These are phyloP conservation scores for Boletus reticulatus DNA, from an alignment of 768 basidiomycete species.

Conservation along the genomic window DNA sequence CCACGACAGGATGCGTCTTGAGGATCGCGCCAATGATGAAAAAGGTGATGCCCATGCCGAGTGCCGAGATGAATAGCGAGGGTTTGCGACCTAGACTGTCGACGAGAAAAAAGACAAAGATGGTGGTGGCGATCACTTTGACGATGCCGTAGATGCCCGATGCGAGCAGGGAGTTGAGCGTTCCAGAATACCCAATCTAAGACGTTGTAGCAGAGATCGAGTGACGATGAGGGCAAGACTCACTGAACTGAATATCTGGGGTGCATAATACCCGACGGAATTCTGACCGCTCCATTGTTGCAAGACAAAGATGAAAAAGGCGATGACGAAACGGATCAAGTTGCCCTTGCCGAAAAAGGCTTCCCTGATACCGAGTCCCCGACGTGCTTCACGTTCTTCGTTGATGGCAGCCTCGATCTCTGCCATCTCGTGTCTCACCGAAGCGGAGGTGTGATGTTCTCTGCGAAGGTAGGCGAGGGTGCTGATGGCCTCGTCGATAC, in stretches of 20 bases:
- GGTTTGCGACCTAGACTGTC: slow-evolving; percentile 68
- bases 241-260: slow-evolving; percentile 69
- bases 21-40: slow-evolving; percentile 84
- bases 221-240: not conserved
- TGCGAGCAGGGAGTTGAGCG: slow-evolving; percentile 61
- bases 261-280: slow-evolving; percentile 74
- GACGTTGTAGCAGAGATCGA: not conserved
- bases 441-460: slow-evolving; percentile 39
- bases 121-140: slow-evolving; percentile 61
- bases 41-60: slow-evolving; percentile 79
- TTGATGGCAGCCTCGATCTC: slow-evolving; percentile 80
- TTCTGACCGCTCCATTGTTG: slow-evolving; percentile 89
- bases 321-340: slow-evolving; percentile 80
- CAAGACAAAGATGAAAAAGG: slow-evolving; percentile 72
- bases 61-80: slow-evolving; percentile 68
- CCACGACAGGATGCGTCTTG: slow-evolving; percentile 62
- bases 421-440: slow-evolving; percentile 58
- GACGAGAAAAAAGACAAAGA: slow-evolving; percentile 68
- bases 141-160: slow-evolving; percentile 70
- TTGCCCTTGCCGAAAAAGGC: slow-evolving; percentile 84
- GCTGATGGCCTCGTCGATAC: slow-evolving; percentile 46
- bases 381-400: slow-evolving; percentile 66
- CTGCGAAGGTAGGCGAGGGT: slow-evolving; percentile 68
- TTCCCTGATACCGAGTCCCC: slow-evolving; percentile 63
- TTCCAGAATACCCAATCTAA: slow-evolving; percentile 65